Conservation (phyloP, 768 basidiomycete species). For the Rhodotorula diobovata region DNA sequence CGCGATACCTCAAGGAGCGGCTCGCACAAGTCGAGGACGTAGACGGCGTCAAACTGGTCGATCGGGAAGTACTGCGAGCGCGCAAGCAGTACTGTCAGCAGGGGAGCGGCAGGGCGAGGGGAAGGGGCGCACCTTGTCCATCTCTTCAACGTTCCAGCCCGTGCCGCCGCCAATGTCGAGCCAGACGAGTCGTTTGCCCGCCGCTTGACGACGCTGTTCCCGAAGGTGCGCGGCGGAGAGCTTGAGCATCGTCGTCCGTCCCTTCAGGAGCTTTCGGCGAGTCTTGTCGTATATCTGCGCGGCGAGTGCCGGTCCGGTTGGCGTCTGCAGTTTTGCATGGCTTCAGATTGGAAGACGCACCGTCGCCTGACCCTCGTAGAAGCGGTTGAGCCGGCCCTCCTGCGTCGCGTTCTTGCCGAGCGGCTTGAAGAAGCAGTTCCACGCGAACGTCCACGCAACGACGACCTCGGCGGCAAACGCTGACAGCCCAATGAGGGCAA, state of each 20-base stretch:
- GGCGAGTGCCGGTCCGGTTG: background rate
- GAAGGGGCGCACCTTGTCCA: conserved; percentile 49
- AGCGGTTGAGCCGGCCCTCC: conserved; percentile 25
- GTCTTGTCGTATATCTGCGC: conserved; percentile 61
- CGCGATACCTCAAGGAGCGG: conserved; percentile 65
- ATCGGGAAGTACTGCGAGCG: conserved; percentile 54
- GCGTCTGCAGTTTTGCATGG: background rate
- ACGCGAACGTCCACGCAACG: conserved; percentile 12
- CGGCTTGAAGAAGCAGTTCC: conserved; percentile 32
- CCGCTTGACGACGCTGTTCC: conserved; percentile 49
- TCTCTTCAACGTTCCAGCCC: conserved; percentile 68
- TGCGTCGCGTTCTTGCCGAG: conserved; percentile 26
- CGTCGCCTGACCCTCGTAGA: conserved; percentile 26
- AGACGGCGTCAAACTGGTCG: conserved; percentile 61
- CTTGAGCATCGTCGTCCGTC: conserved; percentile 66
- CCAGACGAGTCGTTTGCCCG: conserved; percentile 61
- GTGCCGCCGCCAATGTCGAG: conserved; percentile 75
- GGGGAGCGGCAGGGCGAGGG: no score
- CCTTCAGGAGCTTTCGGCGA: conserved; percentile 59
- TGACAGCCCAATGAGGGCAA: background rate
- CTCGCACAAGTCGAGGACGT: conserved; percentile 69
- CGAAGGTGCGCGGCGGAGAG: conserved; percentile 63
- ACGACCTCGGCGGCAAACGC: conserved; percentile 5
- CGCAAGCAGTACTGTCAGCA: no score
- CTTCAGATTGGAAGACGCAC: background rate